A percentile compares a stretch with the other conserved stretches of the same genome.
Evolutionary conservation across 176 grass and related monocot genomes (phyloP).

Genomic region (Poa annua): DNA sequence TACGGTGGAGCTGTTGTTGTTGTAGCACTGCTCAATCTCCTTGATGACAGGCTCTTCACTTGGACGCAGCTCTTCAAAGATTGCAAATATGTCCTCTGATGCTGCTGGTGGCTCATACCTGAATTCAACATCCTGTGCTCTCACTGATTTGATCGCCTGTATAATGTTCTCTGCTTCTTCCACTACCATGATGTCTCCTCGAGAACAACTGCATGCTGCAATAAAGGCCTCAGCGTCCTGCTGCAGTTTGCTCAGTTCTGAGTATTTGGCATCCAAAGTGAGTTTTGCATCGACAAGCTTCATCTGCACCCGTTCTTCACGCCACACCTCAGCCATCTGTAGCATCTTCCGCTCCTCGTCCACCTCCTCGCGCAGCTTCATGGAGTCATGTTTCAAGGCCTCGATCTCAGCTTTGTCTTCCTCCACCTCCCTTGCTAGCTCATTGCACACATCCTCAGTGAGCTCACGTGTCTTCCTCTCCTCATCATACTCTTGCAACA

Average conservation of each 20-base stretch:
- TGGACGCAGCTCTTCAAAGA: conserved; percentile 78
- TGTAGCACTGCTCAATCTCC: conserved; percentile 72
- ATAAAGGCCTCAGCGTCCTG: conserved; percentile 63
- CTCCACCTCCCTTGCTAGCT: conserved; percentile 88
- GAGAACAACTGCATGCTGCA: conserved; percentile 45
- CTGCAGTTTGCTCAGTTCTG: conserved; percentile 67
- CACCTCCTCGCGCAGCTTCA: conserved; percentile 77
- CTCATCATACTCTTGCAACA: conserved; percentile 85
- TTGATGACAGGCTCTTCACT: conserved; percentile 60
- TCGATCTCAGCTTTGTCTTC: conserved; percentile 96
- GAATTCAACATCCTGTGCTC: conserved; percentile 63
- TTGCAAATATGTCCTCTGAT: conserved; percentile 80
- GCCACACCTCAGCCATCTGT: conserved; percentile 98
- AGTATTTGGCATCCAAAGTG: conserved; percentile 77
- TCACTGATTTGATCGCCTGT: conserved; percentile 59
- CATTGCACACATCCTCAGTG: conserved; percentile 91
- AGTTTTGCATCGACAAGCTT: conserved; percentile 96
- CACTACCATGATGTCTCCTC: conserved; percentile 49
- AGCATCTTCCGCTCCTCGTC: conserved; percentile 94
- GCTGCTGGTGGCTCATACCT: conserved; percentile 67
- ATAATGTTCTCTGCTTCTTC: conserved; percentile 74
- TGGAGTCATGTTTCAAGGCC: conserved; percentile 69
- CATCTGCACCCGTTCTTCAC: conserved; percentile 96
- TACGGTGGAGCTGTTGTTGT: conserved; percentile 49
- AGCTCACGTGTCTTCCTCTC: conserved; percentile 80